phyloP scores from a whole-genome alignment of 2,329 filamentous ascomycete genomes.

The Gremmenia infestans region DNA sequence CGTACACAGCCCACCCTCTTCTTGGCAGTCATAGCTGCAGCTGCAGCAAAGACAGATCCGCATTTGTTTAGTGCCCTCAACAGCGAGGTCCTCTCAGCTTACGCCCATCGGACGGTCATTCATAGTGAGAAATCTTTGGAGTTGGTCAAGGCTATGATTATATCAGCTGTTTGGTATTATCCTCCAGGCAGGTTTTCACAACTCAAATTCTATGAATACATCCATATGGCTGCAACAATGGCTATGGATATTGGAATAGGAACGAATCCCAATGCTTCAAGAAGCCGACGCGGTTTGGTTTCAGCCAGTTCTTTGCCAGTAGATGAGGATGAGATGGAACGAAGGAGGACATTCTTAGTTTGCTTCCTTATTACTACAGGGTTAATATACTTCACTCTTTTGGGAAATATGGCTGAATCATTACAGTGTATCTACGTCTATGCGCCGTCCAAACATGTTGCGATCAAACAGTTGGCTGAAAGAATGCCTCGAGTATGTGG shows the following conservation, averaged over 20 bases:
- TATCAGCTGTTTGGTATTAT: slow-evolving; percentile 42
- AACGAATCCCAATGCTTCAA: slow-evolving; percentile 13
- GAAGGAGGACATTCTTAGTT: slow-evolving; percentile 33
- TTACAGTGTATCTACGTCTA: slow-evolving; percentile 34
- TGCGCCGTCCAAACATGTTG: slow-evolving; percentile 39
- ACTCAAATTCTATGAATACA: slow-evolving; percentile 44
- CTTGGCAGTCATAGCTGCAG: slow-evolving; percentile 61
- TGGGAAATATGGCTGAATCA: slow-evolving; percentile 4
- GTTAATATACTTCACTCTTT: slow-evolving; percentile 14
- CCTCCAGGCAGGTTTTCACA: slow-evolving; percentile 39
- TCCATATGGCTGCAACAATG: slow-evolving; percentile 45
- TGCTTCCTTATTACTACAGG: slow-evolving; percentile 33
- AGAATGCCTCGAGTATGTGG: slow-evolving; percentile 37
- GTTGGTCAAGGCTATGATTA: slow-evolving; percentile 41
- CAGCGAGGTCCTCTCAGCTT: slow-evolving; percentile 39
- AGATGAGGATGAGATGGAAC: slow-evolving; percentile 29
- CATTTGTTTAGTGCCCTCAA: slow-evolving; percentile 39
- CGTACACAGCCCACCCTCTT: slow-evolving; percentile 59
- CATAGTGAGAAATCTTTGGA: slow-evolving; percentile 44
- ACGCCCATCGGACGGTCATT: slow-evolving; percentile 41
- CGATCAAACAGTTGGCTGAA: slow-evolving; percentile 35
- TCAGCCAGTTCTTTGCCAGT: background rate
- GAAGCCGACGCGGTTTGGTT: slow-evolving; percentile 3
- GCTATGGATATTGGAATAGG: slow-evolving; percentile 28
- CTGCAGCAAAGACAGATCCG: slow-evolving; percentile 45